Evolutionary conservation across 495 filamentous ascomycete species (phyloP), one percentile per base, ranked within the genome.

Genomic region (Neurospora hispaniola): DNA sequence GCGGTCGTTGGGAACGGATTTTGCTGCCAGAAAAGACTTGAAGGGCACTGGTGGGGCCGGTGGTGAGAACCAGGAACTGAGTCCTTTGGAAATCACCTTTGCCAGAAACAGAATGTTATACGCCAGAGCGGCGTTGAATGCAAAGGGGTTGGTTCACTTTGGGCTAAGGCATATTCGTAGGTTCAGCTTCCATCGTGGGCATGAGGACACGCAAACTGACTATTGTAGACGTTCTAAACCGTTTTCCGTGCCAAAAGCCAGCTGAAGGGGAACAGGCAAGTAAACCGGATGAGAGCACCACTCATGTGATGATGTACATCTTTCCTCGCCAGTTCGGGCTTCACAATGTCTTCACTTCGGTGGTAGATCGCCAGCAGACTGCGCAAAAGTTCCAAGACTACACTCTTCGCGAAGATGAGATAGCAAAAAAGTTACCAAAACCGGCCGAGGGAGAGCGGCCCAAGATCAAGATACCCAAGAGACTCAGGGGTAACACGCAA

Each of bases 271-370:
- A 71, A 11, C 70, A 38, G 5, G 42, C 1, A 41, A 79, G 6
- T 77, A 83, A 8, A 85, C 87, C 54, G 69, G 78, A 79, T n/a
- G 75, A 82, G 4, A 85, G 91, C 70, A 92, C 89, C 0, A 77
- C 90, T 8, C 93, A 91, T 73, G 82, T 98, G 38, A 88, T 97
- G 88, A 94, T 93, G 82, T 95, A 99, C 80, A 89, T 99, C 2
- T 99, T 99, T 75, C 96, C 96, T 41, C 86, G 91, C 23, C 94
- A 98, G 79, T 98, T 97, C 78, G 89, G 89, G 4, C 83, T 99
- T 14, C 92, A 95, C 75, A 99, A 97, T 81, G 93, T 91, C n/a
- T 98, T 98, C 76, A 92, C 91, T 0, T 89, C 88, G 1, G 79
- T 82, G 12, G 83, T 91, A 16, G 86, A 95, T 76, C 78, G 77